Base-by-base conservation (phyloP, 2,329 filamentous ascomycete species). In the Arthroderma sp. region DNA sequence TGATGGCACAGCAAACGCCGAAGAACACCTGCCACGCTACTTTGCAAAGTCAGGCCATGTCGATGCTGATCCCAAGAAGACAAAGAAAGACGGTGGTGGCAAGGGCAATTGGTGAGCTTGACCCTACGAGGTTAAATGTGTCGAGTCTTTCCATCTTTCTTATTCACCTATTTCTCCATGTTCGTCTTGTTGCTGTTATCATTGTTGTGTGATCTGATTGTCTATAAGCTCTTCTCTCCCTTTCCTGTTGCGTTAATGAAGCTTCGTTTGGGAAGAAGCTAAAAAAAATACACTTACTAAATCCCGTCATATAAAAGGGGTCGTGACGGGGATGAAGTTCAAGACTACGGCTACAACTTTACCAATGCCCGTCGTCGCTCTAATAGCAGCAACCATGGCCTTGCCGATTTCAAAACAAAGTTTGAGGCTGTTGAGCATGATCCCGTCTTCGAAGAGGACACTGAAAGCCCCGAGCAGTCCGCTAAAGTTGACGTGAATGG, bases 61-160 rank as follows among this genome's bases (percentile, higher is more conserved):
- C 57, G 87, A 87, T 60, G 72, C 74, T 55, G 85, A 94, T 60
- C 89, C 91, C 49, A 87, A 85, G 66, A 91, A 93, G 74, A 81
- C 83, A 61, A 98, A 98, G 80, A 98, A 98, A 73, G 85, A 94
- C 59, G 89, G 89, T 51, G 83, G 77, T 54, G 89, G 89, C 55
- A 88, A 85, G 67, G 86, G 83, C 61, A 95, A 95, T 67, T 98
- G 89, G 89, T 94, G 77, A 66, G 81, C 15, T 22, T 22, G 15
- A 22, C 15, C 15, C 15, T 22, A 22, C 15, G 15, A 22, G 15
- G 15, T 22, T 22, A 22, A 22, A 22, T 22, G 15, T 22, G 15
- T 22, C 27, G 32, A 40, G 38, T 43, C 37, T 36, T 41, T 39
- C 15, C 15, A 22, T 22, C 15, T 9, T 40, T 40, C 36, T 36